These are phyloP conservation scores for Trichothecium roseum DNA, from an alignment of 2,329 filamentous ascomycete genomes.

Conservation along the genomic window DNA sequence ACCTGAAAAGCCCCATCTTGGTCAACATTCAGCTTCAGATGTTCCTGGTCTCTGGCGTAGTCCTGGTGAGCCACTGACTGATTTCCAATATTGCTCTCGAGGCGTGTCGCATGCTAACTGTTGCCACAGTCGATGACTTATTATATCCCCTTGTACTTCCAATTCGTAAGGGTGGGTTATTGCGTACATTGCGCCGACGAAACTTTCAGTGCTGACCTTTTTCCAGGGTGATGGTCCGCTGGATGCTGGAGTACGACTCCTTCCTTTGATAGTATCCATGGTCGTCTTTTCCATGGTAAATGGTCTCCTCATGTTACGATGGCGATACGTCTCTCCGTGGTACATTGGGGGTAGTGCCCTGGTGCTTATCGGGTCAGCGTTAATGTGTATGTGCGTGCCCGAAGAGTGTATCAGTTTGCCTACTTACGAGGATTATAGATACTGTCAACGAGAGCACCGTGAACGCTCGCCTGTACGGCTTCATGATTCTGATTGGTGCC, in stretches of 20 bases:
- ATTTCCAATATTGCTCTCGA: slow-evolving; percentile 4
- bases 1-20: slow-evolving; percentile 17
- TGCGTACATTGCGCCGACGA: neutral
- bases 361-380: slow-evolving; percentile 17
- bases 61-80: slow-evolving; percentile 8
- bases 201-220: neutral
- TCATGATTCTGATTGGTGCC: slow-evolving; percentile 25
- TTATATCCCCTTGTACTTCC: slow-evolving; percentile 38
- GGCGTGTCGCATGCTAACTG: neutral
- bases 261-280: slow-evolving; percentile 26
- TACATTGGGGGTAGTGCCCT: slow-evolving; percentile 23
- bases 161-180: slow-evolving; percentile 22
- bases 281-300: slow-evolving; percentile 23
- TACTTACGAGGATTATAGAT: slow-evolving; percentile 5
- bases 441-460: slow-evolving; percentile 15
- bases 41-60: slow-evolving; percentile 9
- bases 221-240: slow-evolving; percentile 22
- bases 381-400: slow-evolving; percentile 16
- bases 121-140: slow-evolving; percentile 15
- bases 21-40: slow-evolving; percentile 10
- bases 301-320: slow-evolving; percentile 21
- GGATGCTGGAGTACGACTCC: slow-evolving; percentile 22
- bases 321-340: slow-evolving; percentile 25
- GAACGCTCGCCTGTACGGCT: slow-evolving; percentile 19
- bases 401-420: neutral